These are phyloP conservation scores for Lojkania enalia DNA, from an alignment of 2,329 filamentous ascomycete genomes.

Conservation along the genomic window DNA sequence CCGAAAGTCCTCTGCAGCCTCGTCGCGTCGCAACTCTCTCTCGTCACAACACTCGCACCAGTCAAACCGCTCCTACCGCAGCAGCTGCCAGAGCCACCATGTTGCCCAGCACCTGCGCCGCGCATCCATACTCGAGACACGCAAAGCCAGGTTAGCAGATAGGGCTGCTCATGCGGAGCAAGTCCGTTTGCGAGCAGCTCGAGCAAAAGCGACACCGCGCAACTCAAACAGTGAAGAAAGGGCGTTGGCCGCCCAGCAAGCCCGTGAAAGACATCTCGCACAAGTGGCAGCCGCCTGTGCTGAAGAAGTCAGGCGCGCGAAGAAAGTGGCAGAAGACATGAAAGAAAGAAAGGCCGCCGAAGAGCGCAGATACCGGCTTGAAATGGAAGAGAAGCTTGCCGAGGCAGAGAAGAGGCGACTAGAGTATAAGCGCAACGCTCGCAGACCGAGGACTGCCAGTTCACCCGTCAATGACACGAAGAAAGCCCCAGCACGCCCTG, in stretches of 20 bases:
- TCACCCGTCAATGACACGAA: constrained; percentile 52
- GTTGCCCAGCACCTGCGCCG: constrained; percentile 78
- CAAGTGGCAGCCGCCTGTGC: constrained; percentile 81
- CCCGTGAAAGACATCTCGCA: constrained; percentile 77
- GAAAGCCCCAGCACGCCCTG: constrained; percentile 27
- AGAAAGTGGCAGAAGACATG: constrained; percentile 79
- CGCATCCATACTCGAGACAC: constrained; percentile 77
- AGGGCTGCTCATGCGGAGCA: constrained; percentile 82
- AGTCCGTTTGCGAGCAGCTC: constrained; percentile 73
- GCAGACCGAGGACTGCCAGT: constrained; percentile 62
- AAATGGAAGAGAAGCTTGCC: constrained; percentile 79
- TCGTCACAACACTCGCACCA: constrained; percentile 74
- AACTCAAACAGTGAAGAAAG: constrained; percentile 72
- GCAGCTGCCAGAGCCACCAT: constrained; percentile 71
- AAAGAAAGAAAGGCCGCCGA: constrained; percentile 80
- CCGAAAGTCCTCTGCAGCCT: constrained; percentile 75
- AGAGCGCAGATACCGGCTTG: constrained; percentile 66
- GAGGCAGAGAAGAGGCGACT: constrained; percentile 73
- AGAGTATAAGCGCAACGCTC: constrained; percentile 56
- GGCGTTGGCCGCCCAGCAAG: constrained; percentile 75
- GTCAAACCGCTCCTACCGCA: constrained; percentile 61
- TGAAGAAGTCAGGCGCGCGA: constrained; percentile 80
- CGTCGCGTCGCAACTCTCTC: constrained; percentile 77
- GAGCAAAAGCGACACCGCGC: constrained; percentile 71
- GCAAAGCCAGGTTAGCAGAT: constrained; percentile 78